Percentiles rank a stretch among this genome's conserved stretches.
These are phyloP conservation scores for Trematosphaeria pertusa DNA, from an alignment of 2,329 filamentous ascomycete species.

Conservation along the genomic window DNA sequence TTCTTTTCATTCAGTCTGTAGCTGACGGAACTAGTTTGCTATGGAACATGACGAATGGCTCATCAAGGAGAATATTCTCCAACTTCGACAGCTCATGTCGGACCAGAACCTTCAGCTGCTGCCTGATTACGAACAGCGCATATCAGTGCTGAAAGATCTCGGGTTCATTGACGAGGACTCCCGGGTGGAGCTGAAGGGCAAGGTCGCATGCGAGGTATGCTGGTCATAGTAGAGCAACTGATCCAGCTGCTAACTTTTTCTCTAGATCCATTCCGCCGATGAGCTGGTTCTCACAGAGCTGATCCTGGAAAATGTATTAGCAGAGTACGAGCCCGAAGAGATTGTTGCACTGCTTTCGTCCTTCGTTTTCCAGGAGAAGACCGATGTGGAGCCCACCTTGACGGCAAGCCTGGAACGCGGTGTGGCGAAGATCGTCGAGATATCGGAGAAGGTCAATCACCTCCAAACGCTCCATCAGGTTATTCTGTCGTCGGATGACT, in stretches of 20 bases:
- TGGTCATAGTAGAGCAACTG: neutral
- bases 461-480: conserved; percentile 92
- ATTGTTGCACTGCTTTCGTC: conserved; percentile 92
- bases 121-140: conserved; percentile 95
- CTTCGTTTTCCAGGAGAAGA: conserved; percentile 99
- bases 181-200: conserved; percentile 94
- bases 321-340: conserved; percentile 93
- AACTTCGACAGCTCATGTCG: conserved; percentile 86
- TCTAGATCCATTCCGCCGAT: conserved; percentile 86
- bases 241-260: conserved; percentile 10
- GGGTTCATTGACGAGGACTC: conserved; percentile 88
- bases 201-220: conserved; percentile 86
- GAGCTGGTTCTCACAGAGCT: conserved; percentile 96
- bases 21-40: conserved; percentile 68
- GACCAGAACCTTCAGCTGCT: conserved; percentile 95
- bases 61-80: conserved; percentile 89
- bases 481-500: conserved; percentile 86
- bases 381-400: conserved; percentile 78
- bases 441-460: conserved; percentile 90
- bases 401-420: conserved; percentile 83
- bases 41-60: conserved; percentile 98
- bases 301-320: conserved; percentile 94
- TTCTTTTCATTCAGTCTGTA: neutral
- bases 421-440: conserved; percentile 83
- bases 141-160: conserved; percentile 88